These are phyloP conservation scores for Salisapilia sapeloensis DNA, from an alignment of 352 stramenopile genomes.

Conservation along the genomic window DNA sequence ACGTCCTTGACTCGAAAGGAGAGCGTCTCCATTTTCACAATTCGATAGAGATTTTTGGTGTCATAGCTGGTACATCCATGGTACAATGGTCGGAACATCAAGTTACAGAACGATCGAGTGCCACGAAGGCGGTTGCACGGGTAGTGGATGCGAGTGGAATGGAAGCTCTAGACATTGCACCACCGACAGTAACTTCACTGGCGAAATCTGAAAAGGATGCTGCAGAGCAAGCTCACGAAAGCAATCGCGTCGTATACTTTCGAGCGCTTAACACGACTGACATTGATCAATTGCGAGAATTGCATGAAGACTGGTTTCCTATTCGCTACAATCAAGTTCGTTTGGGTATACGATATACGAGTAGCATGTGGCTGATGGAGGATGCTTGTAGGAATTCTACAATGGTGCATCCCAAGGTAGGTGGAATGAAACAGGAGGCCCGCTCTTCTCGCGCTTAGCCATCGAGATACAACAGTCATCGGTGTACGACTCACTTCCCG, in stretches of 20 bases:
- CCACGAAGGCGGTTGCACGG: too few species aligned
- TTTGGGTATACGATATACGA: neutral
- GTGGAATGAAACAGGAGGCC: slow-evolving; percentile 77
- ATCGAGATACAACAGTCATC: slow-evolving; percentile 21
- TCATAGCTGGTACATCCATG: too few species aligned
- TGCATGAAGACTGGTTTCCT: slow-evolving; percentile 96
- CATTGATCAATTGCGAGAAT: slow-evolving; percentile 75
- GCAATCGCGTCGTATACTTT: slow-evolving; percentile 48
- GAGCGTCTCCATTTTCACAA: too few species aligned
- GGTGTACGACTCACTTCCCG: slow-evolving; percentile 1
- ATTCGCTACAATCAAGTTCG: slow-evolving; percentile 87
- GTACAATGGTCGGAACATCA: too few species aligned
- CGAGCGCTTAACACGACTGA: slow-evolving; percentile 62
- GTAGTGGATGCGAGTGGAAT: too few species aligned
- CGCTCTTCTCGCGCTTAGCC: slow-evolving; percentile 82
- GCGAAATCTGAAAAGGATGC: too few species aligned
- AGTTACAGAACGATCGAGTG: too few species aligned
- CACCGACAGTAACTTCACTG: too few species aligned
- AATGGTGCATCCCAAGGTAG: slow-evolving; percentile 71
- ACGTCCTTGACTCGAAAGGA: slow-evolving; percentile 24
- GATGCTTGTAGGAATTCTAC: slow-evolving; percentile 79
- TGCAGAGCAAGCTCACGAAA: too few species aligned
- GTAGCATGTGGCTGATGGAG: too few species aligned
- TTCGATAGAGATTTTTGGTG: too few species aligned
- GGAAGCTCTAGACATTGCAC: too few species aligned